These are phyloP conservation scores for Tulasnella sp. DNA, from an alignment of 768 basidiomycete genomes.

Conservation along the genomic window DNA sequence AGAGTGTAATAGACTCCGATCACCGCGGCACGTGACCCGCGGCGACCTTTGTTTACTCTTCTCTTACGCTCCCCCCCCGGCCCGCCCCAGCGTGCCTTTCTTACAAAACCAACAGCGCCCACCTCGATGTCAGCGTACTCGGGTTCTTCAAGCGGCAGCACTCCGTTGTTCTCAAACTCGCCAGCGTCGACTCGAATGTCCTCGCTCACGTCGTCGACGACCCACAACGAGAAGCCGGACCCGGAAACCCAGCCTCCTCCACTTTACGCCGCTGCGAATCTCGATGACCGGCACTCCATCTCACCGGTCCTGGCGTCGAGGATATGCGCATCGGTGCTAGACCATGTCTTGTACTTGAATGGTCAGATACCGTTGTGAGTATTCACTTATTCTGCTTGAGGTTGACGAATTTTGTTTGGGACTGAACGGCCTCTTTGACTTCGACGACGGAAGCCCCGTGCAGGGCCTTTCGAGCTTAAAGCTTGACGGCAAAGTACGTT, in stretches of 20 bases:
- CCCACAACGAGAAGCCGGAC: neutral
- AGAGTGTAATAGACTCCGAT: neutral
- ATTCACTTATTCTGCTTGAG: too few relatives aligned
- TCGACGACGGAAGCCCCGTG: constrained; percentile 14
- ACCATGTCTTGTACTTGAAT: constrained; percentile 25
- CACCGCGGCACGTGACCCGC: constrained; percentile 4
- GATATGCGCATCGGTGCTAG: constrained; percentile 16
- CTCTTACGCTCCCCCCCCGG: neutral
- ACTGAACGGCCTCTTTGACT: neutral
- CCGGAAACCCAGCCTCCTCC: neutral
- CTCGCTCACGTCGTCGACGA: constrained; percentile 15
- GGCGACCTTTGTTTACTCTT: constrained; percentile 3
- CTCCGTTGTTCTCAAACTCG: constrained; percentile 23
- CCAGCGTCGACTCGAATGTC: constrained; percentile 9
- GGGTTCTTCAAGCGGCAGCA: neutral
- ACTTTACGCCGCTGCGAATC: neutral
- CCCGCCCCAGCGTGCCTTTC: too few relatives aligned
- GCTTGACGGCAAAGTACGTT: constrained; percentile 25
- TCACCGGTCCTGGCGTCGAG: constrained; percentile 20
- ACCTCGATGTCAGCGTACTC: neutral
- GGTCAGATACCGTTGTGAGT: constrained; percentile 29
- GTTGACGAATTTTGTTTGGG: neutral
- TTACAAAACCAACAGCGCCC: neutral
- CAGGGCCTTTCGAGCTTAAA: constrained; percentile 12
- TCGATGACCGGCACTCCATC: neutral